Conservation (phyloP, 2,329 filamentous ascomycete genomes). For the Aspergillus sp. region DNA sequence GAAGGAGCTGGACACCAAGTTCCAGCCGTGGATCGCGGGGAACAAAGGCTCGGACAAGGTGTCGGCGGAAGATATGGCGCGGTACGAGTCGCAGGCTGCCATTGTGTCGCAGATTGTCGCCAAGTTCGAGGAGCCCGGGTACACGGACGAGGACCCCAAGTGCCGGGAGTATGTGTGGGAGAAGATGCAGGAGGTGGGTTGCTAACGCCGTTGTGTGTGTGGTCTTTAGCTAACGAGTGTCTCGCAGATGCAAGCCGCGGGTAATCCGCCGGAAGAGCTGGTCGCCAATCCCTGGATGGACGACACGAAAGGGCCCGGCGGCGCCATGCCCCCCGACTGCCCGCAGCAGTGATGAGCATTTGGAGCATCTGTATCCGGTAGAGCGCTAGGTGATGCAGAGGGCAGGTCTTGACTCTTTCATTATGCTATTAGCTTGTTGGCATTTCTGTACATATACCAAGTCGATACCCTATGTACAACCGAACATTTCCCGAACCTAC, state of each 20-base stretch:
- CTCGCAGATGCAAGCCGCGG: conserved; percentile 88
- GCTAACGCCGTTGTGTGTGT: conserved; percentile 20
- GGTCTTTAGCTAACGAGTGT: neutral
- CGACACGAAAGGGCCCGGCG: conserved; percentile 77
- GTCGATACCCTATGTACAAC: conserved; percentile 30
- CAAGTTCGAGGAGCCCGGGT: conserved; percentile 80
- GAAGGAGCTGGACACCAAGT: conserved; percentile 94
- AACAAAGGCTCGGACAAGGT: conserved; percentile 63
- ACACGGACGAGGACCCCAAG: conserved; percentile 74
- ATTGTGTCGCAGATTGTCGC: conserved; percentile 82
- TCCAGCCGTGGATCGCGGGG: conserved; percentile 81
- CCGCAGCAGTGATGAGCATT: conserved; percentile 52
- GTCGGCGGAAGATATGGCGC: conserved; percentile 66
- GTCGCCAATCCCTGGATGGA: conserved; percentile 60
- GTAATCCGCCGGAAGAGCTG: conserved; percentile 84
- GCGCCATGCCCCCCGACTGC: conserved; percentile 53
- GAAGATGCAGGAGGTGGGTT: conserved; percentile 88
- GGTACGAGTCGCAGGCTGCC: conserved; percentile 76
- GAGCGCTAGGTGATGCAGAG: neutral
- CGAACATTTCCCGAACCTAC: neutral
- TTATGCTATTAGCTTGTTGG: conserved; percentile 5
- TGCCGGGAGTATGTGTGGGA: conserved; percentile 94
- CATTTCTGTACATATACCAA: conserved; percentile 21
- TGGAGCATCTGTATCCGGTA: neutral
- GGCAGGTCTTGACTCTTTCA: neutral